phyloP scores from a whole-genome alignment of 495 filamentous ascomycete genomes.

The Aspergillus homomorphus region DNA sequence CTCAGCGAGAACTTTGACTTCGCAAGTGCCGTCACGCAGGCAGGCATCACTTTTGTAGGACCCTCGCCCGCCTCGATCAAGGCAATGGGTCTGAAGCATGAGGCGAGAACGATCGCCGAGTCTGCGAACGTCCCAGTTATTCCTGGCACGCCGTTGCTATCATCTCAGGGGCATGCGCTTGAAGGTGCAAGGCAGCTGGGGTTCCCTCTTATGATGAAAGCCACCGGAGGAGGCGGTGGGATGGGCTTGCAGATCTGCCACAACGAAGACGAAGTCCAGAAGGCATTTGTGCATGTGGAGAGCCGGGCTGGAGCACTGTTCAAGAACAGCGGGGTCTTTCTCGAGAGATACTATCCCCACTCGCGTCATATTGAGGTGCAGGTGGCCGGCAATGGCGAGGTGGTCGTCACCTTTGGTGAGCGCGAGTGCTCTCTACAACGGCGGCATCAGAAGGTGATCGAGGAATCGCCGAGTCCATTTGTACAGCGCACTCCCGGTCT shows the following conservation, averaged over 20 bases:
- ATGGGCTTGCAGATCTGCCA: slow-evolving; percentile 84
- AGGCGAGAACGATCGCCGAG: slow-evolving; percentile 32
- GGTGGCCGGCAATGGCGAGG: slow-evolving; percentile 78
- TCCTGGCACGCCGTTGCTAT: slow-evolving; percentile 73
- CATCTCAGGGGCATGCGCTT: slow-evolving; percentile 57
- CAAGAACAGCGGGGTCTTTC: slow-evolving; percentile 76
- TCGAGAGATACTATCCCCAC: slow-evolving; percentile 85
- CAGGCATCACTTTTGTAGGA: slow-evolving; percentile 47
- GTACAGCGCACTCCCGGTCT: slow-evolving; percentile 55
- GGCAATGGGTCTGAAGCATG: slow-evolving; percentile 49
- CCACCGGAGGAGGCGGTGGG: slow-evolving; percentile 87
- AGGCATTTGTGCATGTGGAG: slow-evolving; percentile 70
- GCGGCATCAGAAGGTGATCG: slow-evolving; percentile 89
- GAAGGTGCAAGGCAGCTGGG: slow-evolving; percentile 66
- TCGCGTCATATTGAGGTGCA: slow-evolving; percentile 91
- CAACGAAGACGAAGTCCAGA: slow-evolving; percentile 60
- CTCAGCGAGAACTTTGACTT: slow-evolving; percentile 53
- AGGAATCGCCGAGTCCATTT: slow-evolving; percentile 82
- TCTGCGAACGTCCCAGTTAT: slow-evolving; percentile 80
- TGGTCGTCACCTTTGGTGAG: slow-evolving; percentile 71
- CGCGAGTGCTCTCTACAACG: slow-evolving; percentile 78
- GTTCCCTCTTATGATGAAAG: slow-evolving; percentile 86
- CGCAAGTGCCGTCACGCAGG: slow-evolving; percentile 40
- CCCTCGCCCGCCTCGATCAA: slow-evolving; percentile 45
- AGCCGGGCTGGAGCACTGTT: slow-evolving; percentile 75